A percentile compares a stretch with the other conserved stretches of the same genome.
phyloP scores from a whole-genome alignment of 371 early-diverging fungal genomes.

The Fennellomyces sp. region DNA sequence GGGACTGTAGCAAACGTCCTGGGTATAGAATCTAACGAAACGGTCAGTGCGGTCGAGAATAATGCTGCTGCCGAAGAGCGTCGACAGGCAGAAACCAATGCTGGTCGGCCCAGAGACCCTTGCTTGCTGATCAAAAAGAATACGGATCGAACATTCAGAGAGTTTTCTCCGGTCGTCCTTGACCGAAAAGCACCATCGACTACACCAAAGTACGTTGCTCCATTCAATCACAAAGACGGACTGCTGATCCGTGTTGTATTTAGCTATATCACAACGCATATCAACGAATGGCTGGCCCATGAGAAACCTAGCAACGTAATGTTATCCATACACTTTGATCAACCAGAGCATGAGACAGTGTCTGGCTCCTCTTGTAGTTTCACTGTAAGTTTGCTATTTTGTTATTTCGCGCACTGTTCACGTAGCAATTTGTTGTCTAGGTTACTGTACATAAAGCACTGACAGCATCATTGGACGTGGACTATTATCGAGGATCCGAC shows the following conservation, averaged over 20 bases:
- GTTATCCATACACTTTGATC: slow-evolving; percentile 15
- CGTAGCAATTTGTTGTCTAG: slow-evolving; percentile 3
- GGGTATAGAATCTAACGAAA: too few species aligned
- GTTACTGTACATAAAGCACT: slow-evolving; percentile 32
- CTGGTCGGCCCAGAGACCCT: slow-evolving; percentile 25
- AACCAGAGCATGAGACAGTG: slow-evolving; percentile 26
- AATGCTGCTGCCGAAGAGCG: slow-evolving; percentile 23
- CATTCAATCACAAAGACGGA: too few species aligned
- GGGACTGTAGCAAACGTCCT: too few species aligned
- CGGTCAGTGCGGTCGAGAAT: slow-evolving; percentile 30
- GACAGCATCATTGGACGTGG: slow-evolving; percentile 31
- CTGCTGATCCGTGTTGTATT: background rate
- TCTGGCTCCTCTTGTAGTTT: slow-evolving; percentile 38
- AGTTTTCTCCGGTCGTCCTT: slow-evolving; percentile 15
- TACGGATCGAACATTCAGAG: slow-evolving; percentile 32
- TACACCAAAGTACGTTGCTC: slow-evolving; percentile 9
- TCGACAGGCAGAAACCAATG: slow-evolving; percentile 17
- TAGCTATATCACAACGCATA: slow-evolving; percentile 33
- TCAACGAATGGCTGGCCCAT: slow-evolving; percentile 29
- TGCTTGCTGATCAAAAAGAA: slow-evolving; percentile 29
- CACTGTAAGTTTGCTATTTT: slow-evolving; percentile 19
- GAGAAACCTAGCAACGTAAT: slow-evolving; percentile 25
- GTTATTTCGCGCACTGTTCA: background rate
- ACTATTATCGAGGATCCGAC: slow-evolving; percentile 30
- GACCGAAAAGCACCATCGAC: slow-evolving; percentile 4